A percentile compares a stretch with the other conserved stretches of the same genome.
These are phyloP conservation scores for Fragaria iinumae DNA, from an alignment of 306 rosid species.

Conservation along the genomic window DNA sequence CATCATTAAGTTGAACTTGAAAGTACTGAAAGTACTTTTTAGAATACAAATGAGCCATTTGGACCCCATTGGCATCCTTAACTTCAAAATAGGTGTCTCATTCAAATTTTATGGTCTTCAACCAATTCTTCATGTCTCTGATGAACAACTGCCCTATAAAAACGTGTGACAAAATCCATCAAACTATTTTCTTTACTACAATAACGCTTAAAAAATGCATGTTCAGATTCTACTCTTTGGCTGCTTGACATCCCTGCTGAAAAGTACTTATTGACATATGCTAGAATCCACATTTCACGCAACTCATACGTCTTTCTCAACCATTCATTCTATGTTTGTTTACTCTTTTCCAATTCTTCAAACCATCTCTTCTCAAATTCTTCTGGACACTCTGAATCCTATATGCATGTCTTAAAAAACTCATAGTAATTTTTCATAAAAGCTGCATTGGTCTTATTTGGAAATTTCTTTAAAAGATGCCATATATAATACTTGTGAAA, in stretches of 20 bases:
- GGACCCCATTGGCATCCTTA: background rate
- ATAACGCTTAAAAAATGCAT: background rate
- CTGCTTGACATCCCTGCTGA: background rate
- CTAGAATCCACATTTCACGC: background rate
- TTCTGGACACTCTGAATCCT: background rate
- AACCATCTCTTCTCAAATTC: background rate
- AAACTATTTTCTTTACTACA: background rate
- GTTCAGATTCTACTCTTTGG: background rate
- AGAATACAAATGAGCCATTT: background rate
- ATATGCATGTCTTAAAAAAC: too few species aligned
- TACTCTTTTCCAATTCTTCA: background rate
- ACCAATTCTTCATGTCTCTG: background rate
- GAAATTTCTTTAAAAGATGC: too few species aligned
- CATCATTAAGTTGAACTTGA: background rate
- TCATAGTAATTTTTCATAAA: too few species aligned
- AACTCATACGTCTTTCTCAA: background rate
- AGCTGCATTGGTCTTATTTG: too few species aligned
- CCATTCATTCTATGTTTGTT: background rate
- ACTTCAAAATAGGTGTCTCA: background rate
- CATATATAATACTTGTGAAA: too few species aligned
- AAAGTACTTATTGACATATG: background rate
- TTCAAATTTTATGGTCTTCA: background rate
- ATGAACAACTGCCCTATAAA: background rate
- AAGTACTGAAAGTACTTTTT: background rate
- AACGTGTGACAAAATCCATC: background rate